Conservation (phyloP, 2,329 filamentous ascomycete genomes). For the Xylariales sp. region DNA sequence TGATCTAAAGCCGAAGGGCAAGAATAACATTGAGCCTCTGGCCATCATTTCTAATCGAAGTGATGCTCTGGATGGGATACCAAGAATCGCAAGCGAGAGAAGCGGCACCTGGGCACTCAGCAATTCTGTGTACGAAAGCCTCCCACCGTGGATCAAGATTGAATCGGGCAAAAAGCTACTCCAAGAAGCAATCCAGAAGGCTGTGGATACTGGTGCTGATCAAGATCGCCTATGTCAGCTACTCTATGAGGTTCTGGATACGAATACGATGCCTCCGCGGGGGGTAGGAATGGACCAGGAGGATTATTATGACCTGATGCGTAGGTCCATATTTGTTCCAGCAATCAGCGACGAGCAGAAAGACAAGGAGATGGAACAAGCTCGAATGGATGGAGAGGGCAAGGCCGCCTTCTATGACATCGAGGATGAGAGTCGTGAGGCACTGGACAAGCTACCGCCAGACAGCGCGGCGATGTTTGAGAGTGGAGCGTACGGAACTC, state of each 20-base stretch:
- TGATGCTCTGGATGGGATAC: conserved; percentile 48
- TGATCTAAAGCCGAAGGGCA: conserved; percentile 40
- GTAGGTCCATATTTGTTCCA: conserved; percentile 59
- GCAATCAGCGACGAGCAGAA: conserved; percentile 47
- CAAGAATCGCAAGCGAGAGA: conserved; percentile 49
- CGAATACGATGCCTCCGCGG: conserved; percentile 47
- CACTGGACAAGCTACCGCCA: conserved; percentile 31
- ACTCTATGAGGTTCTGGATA: conserved; percentile 52
- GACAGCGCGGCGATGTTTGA: conserved; percentile 41
- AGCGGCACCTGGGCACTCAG: conserved; percentile 55
- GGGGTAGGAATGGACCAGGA: conserved; percentile 42
- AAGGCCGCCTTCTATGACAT: conserved; percentile 31
- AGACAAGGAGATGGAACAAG: conserved; percentile 35
- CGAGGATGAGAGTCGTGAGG: conserved; percentile 30
- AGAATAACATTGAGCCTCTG: conserved; percentile 37
- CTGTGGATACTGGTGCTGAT: conserved; percentile 26
- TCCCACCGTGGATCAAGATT: conserved; percentile 58
- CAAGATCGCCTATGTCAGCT: conserved; percentile 46
- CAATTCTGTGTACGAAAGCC: conserved; percentile 54
- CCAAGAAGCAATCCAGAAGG: conserved; percentile 34
- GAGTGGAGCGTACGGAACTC: conserved; percentile 60
- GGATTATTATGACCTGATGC: conserved; percentile 48
- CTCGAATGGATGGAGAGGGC: conserved; percentile 30
- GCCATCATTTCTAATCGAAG: conserved; percentile 61
- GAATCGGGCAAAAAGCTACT: conserved; percentile 45